These are phyloP conservation scores for Wickerhamiella kurtzmanii DNA, from an alignment of 805 yeast genomes.

Conservation along the genomic window DNA sequence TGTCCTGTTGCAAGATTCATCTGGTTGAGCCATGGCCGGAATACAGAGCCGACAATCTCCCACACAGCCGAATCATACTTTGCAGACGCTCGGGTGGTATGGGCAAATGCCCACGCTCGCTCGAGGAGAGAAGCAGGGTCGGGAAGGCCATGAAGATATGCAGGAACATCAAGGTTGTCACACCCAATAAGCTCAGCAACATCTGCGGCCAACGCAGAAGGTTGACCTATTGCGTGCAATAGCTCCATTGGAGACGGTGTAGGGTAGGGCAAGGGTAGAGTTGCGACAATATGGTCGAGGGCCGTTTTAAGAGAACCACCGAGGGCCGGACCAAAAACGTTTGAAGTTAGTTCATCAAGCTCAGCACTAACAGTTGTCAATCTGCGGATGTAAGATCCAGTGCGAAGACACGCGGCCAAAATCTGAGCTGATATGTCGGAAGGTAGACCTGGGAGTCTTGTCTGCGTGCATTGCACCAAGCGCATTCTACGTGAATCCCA, in stretches of 20 bases:
- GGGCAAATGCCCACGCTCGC: conserved; percentile 5
- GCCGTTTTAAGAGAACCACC: background rate
- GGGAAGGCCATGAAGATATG: conserved; percentile 9
- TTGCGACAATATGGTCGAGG: background rate
- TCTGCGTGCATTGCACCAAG: background rate
- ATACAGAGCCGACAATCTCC: conserved; percentile 7
- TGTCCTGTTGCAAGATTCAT: conserved; percentile 12
- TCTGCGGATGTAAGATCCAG: conserved; percentile 10
- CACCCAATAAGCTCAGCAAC: conserved; percentile 16
- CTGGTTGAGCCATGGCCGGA: conserved; percentile 16
- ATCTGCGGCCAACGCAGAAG: background rate
- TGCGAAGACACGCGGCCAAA: background rate
- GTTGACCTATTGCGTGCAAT: background rate
- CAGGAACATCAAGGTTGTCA: conserved; percentile 3
- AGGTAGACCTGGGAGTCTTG: background rate
- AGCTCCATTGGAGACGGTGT: background rate
- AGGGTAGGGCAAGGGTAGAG: background rate
- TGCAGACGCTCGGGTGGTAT: background rate
- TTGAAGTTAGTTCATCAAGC: conserved; percentile 1
- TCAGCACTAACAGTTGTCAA: conserved; percentile 4
- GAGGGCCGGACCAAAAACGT: background rate
- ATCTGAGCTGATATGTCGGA: background rate
- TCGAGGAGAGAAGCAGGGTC: conserved; percentile 7
- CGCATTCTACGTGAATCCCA: background rate
- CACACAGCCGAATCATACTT: conserved; percentile 8